These are phyloP conservation scores for Amanita subjunquillea DNA, from an alignment of 768 basidiomycete species.

Conservation along the genomic window DNA sequence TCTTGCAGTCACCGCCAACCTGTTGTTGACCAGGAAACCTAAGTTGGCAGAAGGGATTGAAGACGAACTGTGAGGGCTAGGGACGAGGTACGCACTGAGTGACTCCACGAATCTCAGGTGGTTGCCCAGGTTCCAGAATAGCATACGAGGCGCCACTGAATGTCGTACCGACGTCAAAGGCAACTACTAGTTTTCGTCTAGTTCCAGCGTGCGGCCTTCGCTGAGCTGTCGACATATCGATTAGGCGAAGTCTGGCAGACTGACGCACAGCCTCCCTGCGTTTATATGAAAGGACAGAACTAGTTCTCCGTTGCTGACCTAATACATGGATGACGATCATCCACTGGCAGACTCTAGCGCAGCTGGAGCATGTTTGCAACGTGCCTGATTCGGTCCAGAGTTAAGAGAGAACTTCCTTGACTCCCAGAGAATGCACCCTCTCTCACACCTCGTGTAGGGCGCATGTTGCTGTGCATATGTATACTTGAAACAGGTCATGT, in stretches of 20 bases:
- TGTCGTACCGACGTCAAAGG: conserved; percentile 44
- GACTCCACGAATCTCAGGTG: conserved; percentile 25
- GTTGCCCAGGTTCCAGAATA: conserved; percentile 24
- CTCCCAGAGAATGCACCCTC: too few relatives aligned
- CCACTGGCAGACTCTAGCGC: background rate
- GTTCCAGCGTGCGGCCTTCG: conserved; percentile 28
- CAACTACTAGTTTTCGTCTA: conserved; percentile 31
- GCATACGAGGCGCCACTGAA: conserved; percentile 29
- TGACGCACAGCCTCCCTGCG: background rate
- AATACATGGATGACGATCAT: too few relatives aligned
- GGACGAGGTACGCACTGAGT: conserved; percentile 15
- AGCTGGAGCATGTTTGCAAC: background rate
- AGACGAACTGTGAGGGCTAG: conserved; percentile 20
- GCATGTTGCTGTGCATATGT: background rate
- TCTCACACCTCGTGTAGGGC: background rate
- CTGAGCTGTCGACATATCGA: conserved; percentile 10
- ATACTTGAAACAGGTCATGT: background rate
- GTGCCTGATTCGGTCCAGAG: background rate
- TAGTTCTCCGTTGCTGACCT: too few relatives aligned
- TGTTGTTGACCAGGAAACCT: conserved; percentile 1
- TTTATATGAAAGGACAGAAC: background rate
- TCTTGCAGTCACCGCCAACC: conserved; percentile 1
- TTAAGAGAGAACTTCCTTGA: background rate
- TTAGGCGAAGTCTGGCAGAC: background rate
- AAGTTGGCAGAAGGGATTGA: conserved; percentile 27